These are phyloP conservation scores for Trichoderma brevicompactum DNA, from an alignment of 2,329 filamentous ascomycete species.

Conservation along the genomic window DNA sequence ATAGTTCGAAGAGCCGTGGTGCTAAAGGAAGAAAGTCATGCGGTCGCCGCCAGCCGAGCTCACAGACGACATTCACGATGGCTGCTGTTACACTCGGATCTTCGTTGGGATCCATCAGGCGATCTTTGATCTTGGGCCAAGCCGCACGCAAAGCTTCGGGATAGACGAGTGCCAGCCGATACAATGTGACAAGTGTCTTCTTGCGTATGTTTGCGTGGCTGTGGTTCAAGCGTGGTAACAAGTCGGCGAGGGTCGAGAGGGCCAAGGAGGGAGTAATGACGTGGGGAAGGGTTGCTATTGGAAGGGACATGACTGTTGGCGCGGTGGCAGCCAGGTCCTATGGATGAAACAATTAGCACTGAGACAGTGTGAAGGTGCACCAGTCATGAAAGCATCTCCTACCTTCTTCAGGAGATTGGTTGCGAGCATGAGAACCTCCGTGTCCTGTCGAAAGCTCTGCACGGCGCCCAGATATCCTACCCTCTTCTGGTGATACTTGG, in stretches of 20 bases:
- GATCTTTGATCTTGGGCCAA: slow-evolving; percentile 97
- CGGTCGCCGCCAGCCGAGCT: slow-evolving; percentile 90
- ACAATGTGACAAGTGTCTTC: slow-evolving; percentile 94
- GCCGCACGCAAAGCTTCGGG: slow-evolving; percentile 89
- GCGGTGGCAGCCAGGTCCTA: slow-evolving; percentile 73
- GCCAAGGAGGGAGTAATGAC: slow-evolving; percentile 92
- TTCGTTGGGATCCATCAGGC: slow-evolving; percentile 85
- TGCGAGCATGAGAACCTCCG: slow-evolving; percentile 95
- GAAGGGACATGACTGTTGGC: slow-evolving; percentile 79
- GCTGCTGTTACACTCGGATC: slow-evolving; percentile 93
- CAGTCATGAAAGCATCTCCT: background rate
- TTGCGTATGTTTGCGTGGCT: slow-evolving; percentile 86
- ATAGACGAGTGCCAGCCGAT: slow-evolving; percentile 92
- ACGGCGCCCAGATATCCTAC: slow-evolving; percentile 94
- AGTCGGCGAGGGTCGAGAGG: slow-evolving; percentile 82
- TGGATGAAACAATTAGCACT: background rate
- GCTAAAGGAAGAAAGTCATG: slow-evolving; percentile 93
- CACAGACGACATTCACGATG: slow-evolving; percentile 95
- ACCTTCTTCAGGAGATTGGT: slow-evolving; percentile 97
- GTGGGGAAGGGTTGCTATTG: slow-evolving; percentile 88
- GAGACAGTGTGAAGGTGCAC: background rate
- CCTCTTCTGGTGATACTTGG: slow-evolving; percentile 92
- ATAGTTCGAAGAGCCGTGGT: slow-evolving; percentile 85
- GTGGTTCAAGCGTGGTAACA: slow-evolving; percentile 84
- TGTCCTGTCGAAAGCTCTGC: slow-evolving; percentile 93